Conservation (phyloP, 805 yeast genomes). For the Lipomyces mesembrius region DNA sequence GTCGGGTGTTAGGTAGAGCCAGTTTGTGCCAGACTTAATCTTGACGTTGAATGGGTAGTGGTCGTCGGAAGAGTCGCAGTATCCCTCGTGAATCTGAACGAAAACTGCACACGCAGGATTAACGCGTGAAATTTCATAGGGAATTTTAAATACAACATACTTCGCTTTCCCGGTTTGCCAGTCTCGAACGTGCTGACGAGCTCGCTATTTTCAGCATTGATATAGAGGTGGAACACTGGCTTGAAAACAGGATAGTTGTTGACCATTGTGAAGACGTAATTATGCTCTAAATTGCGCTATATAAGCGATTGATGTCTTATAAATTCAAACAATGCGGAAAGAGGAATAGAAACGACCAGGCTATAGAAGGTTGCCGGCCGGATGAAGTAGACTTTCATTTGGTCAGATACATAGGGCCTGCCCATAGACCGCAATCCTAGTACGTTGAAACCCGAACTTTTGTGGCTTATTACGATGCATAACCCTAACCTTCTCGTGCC, state of each 20-base stretch:
- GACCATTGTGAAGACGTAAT: neutral
- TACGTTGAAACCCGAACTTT: no score
- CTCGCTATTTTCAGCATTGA: slow-evolving; percentile 35
- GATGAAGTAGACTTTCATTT: no score
- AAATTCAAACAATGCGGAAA: no score
- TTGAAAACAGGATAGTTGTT: slow-evolving; percentile 32
- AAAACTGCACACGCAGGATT: slow-evolving; percentile 13
- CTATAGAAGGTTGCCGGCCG: no score
- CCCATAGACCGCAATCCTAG: no score
- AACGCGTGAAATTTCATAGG: neutral
- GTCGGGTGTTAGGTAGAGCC: slow-evolving; percentile 28
- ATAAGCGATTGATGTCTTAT: neutral
- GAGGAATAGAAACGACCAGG: no score
- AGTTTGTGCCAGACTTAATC: slow-evolving; percentile 33
- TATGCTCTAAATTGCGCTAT: neutral
- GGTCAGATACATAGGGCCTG: no score
- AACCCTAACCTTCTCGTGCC: no score
- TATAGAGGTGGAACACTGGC: slow-evolving; percentile 35
- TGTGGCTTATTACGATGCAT: no score
- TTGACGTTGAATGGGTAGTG: slow-evolving; percentile 33
- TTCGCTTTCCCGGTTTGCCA: slow-evolving; percentile 29
- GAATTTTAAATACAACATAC: slow-evolving; percentile 1
- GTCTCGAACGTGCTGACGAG: slow-evolving; percentile 29
- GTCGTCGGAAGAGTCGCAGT: slow-evolving; percentile 34
- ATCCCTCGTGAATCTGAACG: slow-evolving; percentile 34